Evolutionary conservation across 192 early-diverging fungal species (phyloP), one percentile per base, ranked within the genome.

Genomic region (Chytriomyces sp.): DNA sequence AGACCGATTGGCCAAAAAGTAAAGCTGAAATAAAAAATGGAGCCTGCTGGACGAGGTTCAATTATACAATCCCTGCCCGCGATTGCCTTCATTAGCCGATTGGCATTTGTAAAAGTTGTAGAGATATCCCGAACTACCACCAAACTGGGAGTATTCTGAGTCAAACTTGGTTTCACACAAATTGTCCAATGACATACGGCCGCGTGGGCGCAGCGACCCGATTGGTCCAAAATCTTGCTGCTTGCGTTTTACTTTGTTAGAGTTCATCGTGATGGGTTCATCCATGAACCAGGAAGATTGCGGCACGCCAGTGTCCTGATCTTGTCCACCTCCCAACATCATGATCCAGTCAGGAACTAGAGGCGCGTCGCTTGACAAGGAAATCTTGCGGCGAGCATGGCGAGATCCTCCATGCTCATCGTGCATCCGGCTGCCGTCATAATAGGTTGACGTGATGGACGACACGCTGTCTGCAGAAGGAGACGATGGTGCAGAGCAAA

Each of bases 391-490:
- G 35, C 35, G 35, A 7, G 62, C 20, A 10, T 64, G 18, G 20
- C 20, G 57, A 6, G 57, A 59, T 5, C 16, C 16, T 4, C 57
- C 20, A 20, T 16, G 16, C 20, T 59, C 57, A 59, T 16, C 16
- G 57, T 59, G 18, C 20, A 20, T 16, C 20, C 28, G 26, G 20
- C 63, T 13, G n/a, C 20, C 44, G 43, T 67, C 66, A 16, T 18
- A 26, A 18, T 45, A 47, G 0, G 66, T 45, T 0, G 43, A 46
- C 4, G 66, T 46, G 44, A 67, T 23, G 44, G 43, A 45, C 35
- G 35, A 45, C 13, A 67, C 66, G 44, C 66, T 67, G 66, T 67
- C 66, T 47, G 66, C 66, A 1, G 43, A 46, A 47, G 66, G 66
- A 45, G 43, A 46, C 43, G 43, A 45, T 47, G 66, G 66, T 6